Percentiles rank a stretch among this genome's conserved stretches.
These are phyloP conservation scores for Ilex paraguariensis DNA, from an alignment of 305 asterid genomes.

Conservation along the genomic window DNA sequence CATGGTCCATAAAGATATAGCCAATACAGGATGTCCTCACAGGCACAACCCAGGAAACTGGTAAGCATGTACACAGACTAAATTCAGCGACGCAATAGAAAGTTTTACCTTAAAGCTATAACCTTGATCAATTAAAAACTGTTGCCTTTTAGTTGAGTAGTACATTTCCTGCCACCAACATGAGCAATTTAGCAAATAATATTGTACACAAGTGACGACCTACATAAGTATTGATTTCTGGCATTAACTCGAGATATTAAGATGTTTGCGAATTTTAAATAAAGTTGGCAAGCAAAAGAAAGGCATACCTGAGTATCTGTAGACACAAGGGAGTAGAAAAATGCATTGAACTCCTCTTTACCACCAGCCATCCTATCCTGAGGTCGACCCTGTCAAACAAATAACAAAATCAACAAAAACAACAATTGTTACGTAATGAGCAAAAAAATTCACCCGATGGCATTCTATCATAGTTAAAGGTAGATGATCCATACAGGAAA, in stretches of 20 bases:
- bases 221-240: no score
- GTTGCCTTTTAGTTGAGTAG: slow-evolving; percentile 95
- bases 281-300: slow-evolving; percentile 10
- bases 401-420: slow-evolving; percentile 8
- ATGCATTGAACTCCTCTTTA: slow-evolving; percentile 97
- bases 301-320: slow-evolving; percentile 84
- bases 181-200: slow-evolving; percentile 6
- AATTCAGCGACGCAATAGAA: background rate
- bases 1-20: no score
- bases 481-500: no score
- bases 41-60: no score
- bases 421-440: no score
- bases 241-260: no score
- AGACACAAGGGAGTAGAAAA: slow-evolving; percentile 97
- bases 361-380: slow-evolving; percentile 97
- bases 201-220: no score
- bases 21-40: no score
- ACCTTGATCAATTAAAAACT: slow-evolving; percentile 96
- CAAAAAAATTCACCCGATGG: no score
- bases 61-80: no score
- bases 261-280: no score
- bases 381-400: slow-evolving; percentile 65
- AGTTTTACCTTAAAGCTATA: slow-evolving; percentile 87
- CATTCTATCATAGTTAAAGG: no score
- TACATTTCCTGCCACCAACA: slow-evolving; percentile 69